A percentile compares a stretch with the other conserved stretches of the same genome.
Conservation (phyloP, 768 basidiomycete genomes). For the Tricholoma sp. region DNA sequence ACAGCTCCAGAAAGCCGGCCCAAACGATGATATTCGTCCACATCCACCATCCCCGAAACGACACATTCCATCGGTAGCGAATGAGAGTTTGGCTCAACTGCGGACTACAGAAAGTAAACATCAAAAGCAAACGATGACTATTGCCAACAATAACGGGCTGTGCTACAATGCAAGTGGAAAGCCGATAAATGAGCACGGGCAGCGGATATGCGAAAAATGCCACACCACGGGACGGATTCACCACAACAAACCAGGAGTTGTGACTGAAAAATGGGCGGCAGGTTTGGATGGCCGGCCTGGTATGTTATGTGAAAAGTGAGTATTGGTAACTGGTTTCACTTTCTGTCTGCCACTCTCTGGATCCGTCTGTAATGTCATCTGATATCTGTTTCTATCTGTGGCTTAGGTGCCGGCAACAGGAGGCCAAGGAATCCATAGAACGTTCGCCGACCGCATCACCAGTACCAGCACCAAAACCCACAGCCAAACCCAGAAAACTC, state of each 20-base stretch:
- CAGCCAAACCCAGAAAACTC: neutral
- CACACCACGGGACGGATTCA: neutral
- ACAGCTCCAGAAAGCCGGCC: neutral
- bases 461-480: neutral
- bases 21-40: neutral
- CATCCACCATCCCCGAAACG: neutral
- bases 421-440: neutral
- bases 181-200: neutral
- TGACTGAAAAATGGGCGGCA: neutral
- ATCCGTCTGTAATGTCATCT: too few species aligned
- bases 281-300: neutral
- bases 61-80: neutral
- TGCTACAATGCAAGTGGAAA: neutral
- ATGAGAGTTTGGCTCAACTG: neutral
- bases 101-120: neutral
- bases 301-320: neutral
- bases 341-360: too few species aligned
- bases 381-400: neutral
- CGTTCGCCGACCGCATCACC: neutral
- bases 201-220: neutral
- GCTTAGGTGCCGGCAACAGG: neutral
- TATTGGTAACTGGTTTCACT: too few species aligned
- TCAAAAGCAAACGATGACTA: neutral
- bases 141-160: neutral
- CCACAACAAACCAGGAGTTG: neutral